Evolutionary conservation across 352 stramenopile genomes (phyloP).

Genomic region (Pythium dissimile): DNA sequence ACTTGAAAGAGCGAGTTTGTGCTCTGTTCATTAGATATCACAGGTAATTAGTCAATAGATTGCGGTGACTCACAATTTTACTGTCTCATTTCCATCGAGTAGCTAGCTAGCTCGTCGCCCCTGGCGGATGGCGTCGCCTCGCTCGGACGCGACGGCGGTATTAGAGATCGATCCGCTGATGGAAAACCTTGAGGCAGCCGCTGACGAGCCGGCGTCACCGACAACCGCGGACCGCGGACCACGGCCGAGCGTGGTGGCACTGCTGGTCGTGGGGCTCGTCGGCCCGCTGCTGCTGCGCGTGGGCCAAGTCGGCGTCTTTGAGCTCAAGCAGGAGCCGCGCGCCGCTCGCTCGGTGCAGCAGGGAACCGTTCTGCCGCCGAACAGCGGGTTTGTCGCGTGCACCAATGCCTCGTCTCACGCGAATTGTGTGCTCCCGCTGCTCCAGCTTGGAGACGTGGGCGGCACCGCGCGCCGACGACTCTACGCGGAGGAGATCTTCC

Average conservation of each 20-base stretch:
- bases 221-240: too few species aligned
- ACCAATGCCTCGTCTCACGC: neutral
- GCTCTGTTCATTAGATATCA: neutral
- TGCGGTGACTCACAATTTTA: too few species aligned
- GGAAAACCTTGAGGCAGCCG: too few species aligned
- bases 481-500: slow-evolving; percentile 17
- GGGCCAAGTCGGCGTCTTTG: neutral
- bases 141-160: too few species aligned
- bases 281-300: slow-evolving; percentile 6
- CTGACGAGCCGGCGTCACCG: too few species aligned
- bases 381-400: too few species aligned
- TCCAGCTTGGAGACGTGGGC: neutral
- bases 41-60: neutral
- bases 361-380: neutral
- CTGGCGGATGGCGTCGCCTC: too few species aligned
- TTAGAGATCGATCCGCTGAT: too few species aligned
- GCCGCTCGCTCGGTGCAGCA: neutral
- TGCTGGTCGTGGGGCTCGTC: neutral
- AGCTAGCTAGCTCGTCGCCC: too few species aligned
- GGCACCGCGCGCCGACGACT: neutral
- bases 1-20: neutral
- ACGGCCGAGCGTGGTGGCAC: neutral
- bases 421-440: neutral
- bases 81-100: too few species aligned
- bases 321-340: neutral